Conservation (phyloP, 108 stramenopile species). For the Craspedostauros australis region DNA sequence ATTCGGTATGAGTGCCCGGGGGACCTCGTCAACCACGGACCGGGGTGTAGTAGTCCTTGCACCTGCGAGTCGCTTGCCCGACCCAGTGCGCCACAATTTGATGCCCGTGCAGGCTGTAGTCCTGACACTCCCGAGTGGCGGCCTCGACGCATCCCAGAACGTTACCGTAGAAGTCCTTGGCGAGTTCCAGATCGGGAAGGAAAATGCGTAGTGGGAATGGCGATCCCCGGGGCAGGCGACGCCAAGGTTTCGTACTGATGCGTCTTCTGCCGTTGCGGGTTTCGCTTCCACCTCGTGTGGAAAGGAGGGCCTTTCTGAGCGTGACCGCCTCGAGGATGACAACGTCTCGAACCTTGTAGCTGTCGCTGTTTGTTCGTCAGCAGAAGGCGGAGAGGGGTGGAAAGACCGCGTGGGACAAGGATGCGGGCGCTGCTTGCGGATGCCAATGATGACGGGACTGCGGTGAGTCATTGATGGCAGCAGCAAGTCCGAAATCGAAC, state of each 20-base stretch:
- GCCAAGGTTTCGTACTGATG: constrained; percentile 51
- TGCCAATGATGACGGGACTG: too few species aligned
- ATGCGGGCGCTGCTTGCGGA: too few species aligned
- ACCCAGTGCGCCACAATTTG: constrained; percentile 96
- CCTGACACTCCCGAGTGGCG: constrained; percentile 89
- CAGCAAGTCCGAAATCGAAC: too few species aligned
- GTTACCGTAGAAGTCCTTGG: constrained; percentile 88
- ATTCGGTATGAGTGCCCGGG: constrained; percentile 94
- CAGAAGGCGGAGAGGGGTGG: too few species aligned
- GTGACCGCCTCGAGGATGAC: too few species aligned
- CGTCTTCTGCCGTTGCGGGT: too few species aligned
- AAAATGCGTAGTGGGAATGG: constrained; percentile 96
- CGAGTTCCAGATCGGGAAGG: constrained; percentile 85
- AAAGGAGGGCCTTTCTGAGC: too few species aligned
- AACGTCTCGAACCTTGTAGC: too few species aligned
- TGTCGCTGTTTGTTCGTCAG: too few species aligned
- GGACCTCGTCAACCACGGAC: constrained; percentile 98
- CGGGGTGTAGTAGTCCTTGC: constrained; percentile 93
- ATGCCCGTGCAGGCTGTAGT: constrained; percentile 91
- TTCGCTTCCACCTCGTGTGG: too few species aligned
- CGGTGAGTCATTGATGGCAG: too few species aligned
- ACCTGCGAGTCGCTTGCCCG: constrained; percentile 85
- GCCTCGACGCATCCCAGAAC: constrained; percentile 89
- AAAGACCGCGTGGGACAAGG: too few species aligned
- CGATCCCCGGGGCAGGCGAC: constrained; percentile 72